Conservation (phyloP, 1,284 basidiomycete genomes). For the Coriolopsis trogii region DNA sequence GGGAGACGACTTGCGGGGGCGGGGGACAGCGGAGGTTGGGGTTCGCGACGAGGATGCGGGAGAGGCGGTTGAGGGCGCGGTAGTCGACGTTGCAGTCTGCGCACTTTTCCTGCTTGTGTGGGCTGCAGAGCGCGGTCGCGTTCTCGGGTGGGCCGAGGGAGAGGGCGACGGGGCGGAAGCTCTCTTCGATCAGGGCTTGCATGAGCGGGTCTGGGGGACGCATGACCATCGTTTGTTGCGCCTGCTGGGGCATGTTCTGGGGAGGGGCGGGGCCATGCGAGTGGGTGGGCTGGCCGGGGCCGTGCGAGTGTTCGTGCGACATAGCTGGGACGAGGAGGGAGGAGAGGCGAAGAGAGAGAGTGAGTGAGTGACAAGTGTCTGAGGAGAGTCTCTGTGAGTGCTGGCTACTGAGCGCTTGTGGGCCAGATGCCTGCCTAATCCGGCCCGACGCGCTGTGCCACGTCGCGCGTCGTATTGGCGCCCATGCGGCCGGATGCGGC, state of each 20-base stretch:
- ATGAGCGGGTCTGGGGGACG: slow-evolving; percentile 66
- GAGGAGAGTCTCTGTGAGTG: slow-evolving; percentile 11
- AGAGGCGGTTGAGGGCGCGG: slow-evolving; percentile 68
- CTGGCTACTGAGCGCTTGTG: background rate
- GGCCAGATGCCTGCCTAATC: no score
- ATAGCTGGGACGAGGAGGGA: slow-evolving; percentile 16
- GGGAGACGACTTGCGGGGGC: slow-evolving; percentile 76
- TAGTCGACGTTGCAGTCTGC: slow-evolving; percentile 74
- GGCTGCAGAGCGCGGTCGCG: slow-evolving; percentile 56
- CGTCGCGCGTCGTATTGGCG: slow-evolving; percentile 14
- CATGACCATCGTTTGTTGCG: slow-evolving; percentile 41
- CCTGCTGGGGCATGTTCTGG: slow-evolving; percentile 18
- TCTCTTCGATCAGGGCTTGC: slow-evolving; percentile 75
- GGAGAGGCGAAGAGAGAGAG: slow-evolving; percentile 3
- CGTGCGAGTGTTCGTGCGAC: slow-evolving; percentile 39
- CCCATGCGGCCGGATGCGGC: slow-evolving; percentile 2
- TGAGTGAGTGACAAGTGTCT: slow-evolving; percentile 5
- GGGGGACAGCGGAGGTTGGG: slow-evolving; percentile 81
- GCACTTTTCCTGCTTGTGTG: slow-evolving; percentile 74
- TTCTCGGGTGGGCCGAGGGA: slow-evolving; percentile 55
- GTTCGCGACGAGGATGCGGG: slow-evolving; percentile 69
- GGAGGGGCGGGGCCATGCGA: slow-evolving; percentile 34
- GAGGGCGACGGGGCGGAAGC: slow-evolving; percentile 64
- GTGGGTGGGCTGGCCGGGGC: slow-evolving; percentile 38
- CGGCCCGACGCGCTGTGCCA: slow-evolving; percentile 19